phyloP scores from a whole-genome alignment of 805 yeast genomes.

The Metschnikowia amazonensis region DNA sequence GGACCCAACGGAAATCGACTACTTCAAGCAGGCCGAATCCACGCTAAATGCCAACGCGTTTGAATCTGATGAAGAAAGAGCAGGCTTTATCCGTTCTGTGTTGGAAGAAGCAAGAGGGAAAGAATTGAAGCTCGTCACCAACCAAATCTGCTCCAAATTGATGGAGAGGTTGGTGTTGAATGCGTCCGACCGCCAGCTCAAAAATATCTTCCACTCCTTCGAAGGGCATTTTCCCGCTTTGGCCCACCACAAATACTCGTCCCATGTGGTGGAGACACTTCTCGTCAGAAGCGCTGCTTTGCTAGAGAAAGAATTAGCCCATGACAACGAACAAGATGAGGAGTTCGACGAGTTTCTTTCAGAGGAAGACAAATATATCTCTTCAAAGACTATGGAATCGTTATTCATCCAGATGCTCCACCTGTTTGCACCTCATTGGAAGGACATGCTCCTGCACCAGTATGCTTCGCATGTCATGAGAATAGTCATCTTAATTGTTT shows the following conservation, averaged over 20 bases:
- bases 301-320: slow-evolving; percentile 66
- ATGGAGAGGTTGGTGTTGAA: slow-evolving; percentile 78
- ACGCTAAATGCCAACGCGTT: slow-evolving; percentile 79
- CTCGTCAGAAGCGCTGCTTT: slow-evolving; percentile 70
- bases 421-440: slow-evolving; percentile 60
- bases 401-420: slow-evolving; percentile 60
- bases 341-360: slow-evolving; percentile 22
- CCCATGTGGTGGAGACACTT: slow-evolving; percentile 89
- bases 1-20: slow-evolving; percentile 79
- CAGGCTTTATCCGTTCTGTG: slow-evolving; percentile 69
- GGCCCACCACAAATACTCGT: slow-evolving; percentile 83
- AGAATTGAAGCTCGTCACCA: slow-evolving; percentile 87
- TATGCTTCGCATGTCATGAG: slow-evolving; percentile 89
- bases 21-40: slow-evolving; percentile 89
- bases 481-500: slow-evolving; percentile 60
- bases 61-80: slow-evolving; percentile 65
- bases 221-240: slow-evolving; percentile 71
- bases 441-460: slow-evolving; percentile 62
- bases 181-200: slow-evolving; percentile 63
- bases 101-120: slow-evolving; percentile 84
- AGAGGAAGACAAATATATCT: slow-evolving; percentile 32
- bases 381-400: slow-evolving; percentile 56
- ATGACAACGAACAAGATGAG: slow-evolving; percentile 28
- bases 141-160: slow-evolving; percentile 90
- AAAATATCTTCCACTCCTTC: slow-evolving; percentile 61